Percentiles rank a stretch among this genome's conserved stretches.
Conservation (phyloP, 257 asterid genomes). For the Salvia splendens region DNA sequence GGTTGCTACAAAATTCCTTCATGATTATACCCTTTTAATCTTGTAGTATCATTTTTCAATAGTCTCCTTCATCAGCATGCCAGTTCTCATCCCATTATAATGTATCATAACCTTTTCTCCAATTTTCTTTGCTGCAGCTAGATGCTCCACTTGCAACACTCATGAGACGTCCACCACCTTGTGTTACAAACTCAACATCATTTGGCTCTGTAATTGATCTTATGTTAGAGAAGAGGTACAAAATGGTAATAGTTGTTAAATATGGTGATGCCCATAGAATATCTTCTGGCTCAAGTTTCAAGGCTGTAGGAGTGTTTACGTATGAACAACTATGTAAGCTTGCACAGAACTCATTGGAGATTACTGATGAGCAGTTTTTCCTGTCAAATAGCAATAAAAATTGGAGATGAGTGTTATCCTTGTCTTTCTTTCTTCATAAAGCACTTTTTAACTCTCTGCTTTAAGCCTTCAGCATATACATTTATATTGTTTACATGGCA, state of each 20-base stretch:
- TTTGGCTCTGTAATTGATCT: constrained; percentile 53
- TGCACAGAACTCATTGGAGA: constrained; percentile 36
- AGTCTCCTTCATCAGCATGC: background rate
- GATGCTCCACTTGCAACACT: constrained; percentile 58
- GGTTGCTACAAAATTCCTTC: constrained; percentile 1
- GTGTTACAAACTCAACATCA: constrained; percentile 55
- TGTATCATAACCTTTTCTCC: constrained; percentile 10
- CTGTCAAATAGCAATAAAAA: constrained; percentile 35
- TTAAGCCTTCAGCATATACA: constrained; percentile 9
- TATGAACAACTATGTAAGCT: constrained; percentile 48
- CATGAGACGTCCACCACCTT: constrained; percentile 67
- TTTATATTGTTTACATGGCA: background rate
- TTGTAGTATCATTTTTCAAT: background rate
- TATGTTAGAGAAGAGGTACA: constrained; percentile 58
- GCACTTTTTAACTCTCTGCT: background rate
- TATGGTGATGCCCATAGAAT: constrained; percentile 43
- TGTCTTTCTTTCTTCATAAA: constrained; percentile 19
- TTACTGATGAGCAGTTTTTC: constrained; percentile 36
- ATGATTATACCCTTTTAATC: background rate
- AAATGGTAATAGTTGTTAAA: constrained; percentile 54
- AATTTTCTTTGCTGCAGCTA: constrained; percentile 43
- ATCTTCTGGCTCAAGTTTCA: constrained; percentile 47
- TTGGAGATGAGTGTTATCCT: constrained; percentile 37
- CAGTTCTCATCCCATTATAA: background rate
- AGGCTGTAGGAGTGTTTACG: constrained; percentile 61